Evolutionary conservation across 305 asterid genomes (phyloP).

Genomic region (Fraxinus floribunda): DNA sequence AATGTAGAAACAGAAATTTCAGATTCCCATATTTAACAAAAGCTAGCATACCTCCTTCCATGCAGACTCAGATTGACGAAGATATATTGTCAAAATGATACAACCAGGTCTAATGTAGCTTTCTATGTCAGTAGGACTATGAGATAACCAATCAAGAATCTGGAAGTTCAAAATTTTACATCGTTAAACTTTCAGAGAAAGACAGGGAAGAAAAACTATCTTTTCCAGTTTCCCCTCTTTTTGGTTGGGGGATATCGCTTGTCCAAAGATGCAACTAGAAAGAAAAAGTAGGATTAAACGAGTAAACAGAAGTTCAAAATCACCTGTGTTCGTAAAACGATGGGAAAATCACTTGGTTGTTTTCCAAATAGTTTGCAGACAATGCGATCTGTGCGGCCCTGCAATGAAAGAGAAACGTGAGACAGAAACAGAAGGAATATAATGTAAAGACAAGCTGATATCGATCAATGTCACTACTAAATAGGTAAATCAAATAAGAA

Average conservation of each 20-base stretch:
- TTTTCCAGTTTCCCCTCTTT: neutral
- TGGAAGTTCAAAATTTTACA: slow-evolving; percentile 38
- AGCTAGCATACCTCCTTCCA: slow-evolving; percentile 77
- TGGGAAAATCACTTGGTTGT: slow-evolving; percentile 75
- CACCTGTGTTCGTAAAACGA: slow-evolving; percentile 72
- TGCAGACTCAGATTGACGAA: slow-evolving; percentile 52
- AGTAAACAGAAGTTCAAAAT: neutral
- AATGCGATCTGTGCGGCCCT: slow-evolving; percentile 83
- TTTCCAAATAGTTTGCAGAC: slow-evolving; percentile 83
- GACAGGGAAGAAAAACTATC: neutral
- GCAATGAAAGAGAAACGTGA: slow-evolving; percentile 21
- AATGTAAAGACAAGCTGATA: neutral
- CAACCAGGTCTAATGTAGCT: slow-evolving; percentile 90
- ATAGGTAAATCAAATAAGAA: slow-evolving; percentile 20
- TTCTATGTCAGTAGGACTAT: slow-evolving; percentile 79
- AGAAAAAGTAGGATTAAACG: neutral
- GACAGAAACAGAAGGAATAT: neutral
- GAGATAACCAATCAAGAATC: slow-evolving; percentile 83
- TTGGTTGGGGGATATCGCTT: neutral
- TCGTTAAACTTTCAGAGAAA: slow-evolving; percentile 23
- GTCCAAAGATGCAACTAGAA: neutral
- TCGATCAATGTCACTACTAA: neutral
- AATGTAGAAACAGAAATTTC: neutral
- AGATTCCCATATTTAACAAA: slow-evolving; percentile 6
- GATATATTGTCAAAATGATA: slow-evolving; percentile 66